Base-by-base conservation (phyloP, 1,139 yeast genomes). In the Lodderomyces oxycetoniae region DNA sequence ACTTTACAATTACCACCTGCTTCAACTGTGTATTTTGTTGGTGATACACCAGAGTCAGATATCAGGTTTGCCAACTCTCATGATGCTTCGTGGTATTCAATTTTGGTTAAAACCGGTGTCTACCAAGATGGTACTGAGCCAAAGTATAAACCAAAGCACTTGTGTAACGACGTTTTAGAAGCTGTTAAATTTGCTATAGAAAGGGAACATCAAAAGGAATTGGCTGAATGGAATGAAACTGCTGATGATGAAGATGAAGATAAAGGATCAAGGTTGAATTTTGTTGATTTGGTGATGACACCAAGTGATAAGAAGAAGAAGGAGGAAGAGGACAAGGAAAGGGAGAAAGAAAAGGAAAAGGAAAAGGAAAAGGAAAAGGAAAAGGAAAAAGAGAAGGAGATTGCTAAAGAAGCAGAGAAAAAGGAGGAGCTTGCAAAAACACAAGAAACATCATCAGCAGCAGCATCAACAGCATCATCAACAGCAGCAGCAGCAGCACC, bases 31-130 rank as follows among this genome's bases (percentile, higher is more conserved):
- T 85, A 84, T 57, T 85, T 85, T 63, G 93, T 85, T 32, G 95
- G 95, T 46, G 95, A 85, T 55, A 85, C 94, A n/a, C 95, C 95
- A 11, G 94, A 84, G 57, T 80, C 89, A 4, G 95, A 85, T 58
- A 84, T 85, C 44, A 69, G 93, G 53, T 85, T 85, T 60, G 94
- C 94, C 35, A 85, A 85, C 61, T 77, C 88, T 15, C 91, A 83
- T 57, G 94, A 85, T 53, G 74, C 73, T 40, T 77, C 86, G 28
- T 85, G 95, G 95, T 78, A 71, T 56, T 83, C 93, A 14, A 84
- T 84, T 40, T 68, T 85, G 53, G 95, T 85, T 28, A 80, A 84
- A 58, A 85, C 95, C 23, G 95, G 95, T 52, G 94, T 85, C 37
- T 84, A 83, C 58, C 80, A 82, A 59, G 87, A 72, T 26, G 89